Evolutionary conservation across 345 rosid genomes (phyloP).

Genomic region (Arabidopsis suecica): DNA sequence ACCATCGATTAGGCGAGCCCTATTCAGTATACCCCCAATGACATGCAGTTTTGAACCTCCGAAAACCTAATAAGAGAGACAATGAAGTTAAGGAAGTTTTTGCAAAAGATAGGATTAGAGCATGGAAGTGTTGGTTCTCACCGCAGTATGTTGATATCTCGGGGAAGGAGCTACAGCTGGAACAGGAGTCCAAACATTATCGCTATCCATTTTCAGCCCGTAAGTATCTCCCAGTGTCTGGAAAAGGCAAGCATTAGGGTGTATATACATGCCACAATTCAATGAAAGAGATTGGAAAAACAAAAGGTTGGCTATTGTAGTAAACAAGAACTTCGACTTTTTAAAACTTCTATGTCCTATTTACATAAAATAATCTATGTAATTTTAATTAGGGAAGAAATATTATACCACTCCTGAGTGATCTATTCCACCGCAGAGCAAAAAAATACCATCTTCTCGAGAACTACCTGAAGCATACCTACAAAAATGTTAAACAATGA

Average conservation of each 20-base stretch:
- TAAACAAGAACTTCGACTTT: background rate
- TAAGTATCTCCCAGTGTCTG: constrained; percentile 88
- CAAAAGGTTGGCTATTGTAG: background rate
- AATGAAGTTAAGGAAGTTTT: background rate
- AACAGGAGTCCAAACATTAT: constrained; percentile 80
- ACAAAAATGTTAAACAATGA: constrained; percentile 5
- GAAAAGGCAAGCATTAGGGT: constrained; percentile 25
- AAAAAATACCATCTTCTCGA: constrained; percentile 76
- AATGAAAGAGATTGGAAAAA: background rate
- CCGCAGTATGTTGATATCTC: constrained; percentile 82
- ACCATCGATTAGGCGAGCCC: constrained; percentile 60
- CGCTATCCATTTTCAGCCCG: constrained; percentile 67
- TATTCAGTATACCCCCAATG: constrained; percentile 69
- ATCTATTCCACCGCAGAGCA: constrained; percentile 90
- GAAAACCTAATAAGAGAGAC: constrained; percentile 60
- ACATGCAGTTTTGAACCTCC: constrained; percentile 79
- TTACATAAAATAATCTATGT: no score
- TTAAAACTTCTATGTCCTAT: background rate
- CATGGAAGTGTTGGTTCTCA: constrained; percentile 45
- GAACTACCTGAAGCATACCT: constrained; percentile 89
- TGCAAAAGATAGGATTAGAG: background rate
- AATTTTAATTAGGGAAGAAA: background rate
- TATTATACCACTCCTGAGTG: constrained; percentile 62
- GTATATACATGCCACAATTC: background rate
- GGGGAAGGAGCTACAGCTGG: constrained; percentile 74